These are phyloP conservation scores for Leptographium radiaticola DNA, from an alignment of 2,329 filamentous ascomycete species.

Conservation along the genomic window DNA sequence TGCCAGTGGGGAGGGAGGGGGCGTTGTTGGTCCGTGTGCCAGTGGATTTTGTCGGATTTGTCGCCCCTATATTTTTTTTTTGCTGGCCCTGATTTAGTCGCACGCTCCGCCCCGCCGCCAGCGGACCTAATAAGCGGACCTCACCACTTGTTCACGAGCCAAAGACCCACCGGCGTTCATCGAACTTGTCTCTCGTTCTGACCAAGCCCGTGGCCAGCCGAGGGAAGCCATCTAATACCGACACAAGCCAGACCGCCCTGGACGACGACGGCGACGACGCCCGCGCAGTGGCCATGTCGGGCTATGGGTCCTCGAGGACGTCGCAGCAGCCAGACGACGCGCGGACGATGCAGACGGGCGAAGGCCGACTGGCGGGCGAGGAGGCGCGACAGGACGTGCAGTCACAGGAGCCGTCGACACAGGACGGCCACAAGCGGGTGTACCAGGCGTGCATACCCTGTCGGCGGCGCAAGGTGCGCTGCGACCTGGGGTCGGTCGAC, in stretches of 20 bases:
- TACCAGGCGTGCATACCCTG: conserved; percentile 53
- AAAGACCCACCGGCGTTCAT: background rate
- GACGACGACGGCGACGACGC: background rate
- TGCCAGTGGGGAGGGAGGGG: too few relatives aligned
- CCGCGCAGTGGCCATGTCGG: conserved; percentile 15
- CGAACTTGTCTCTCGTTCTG: background rate
- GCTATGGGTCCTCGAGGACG: conserved; percentile 10
- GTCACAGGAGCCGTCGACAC: conserved; percentile 7
- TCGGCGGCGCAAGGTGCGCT: conserved; percentile 47
- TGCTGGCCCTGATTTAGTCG: too few relatives aligned
- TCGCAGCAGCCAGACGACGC: conserved; percentile 3
- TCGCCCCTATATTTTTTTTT: too few relatives aligned
- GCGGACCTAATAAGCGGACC: background rate
- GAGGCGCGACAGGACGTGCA: background rate
- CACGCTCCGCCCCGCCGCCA: too few relatives aligned
- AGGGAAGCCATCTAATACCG: conserved; percentile 9
- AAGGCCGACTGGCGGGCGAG: background rate
- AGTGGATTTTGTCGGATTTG: too few relatives aligned
- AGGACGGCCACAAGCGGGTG: conserved; percentile 37
- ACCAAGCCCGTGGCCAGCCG: conserved; percentile 18
- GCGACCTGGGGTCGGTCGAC: conserved; percentile 64
- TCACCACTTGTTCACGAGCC: background rate
- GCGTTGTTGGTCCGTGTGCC: too few relatives aligned
- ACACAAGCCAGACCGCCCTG: conserved; percentile 2
- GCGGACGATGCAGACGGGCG: background rate